Evolutionary conservation across 148 eudicot species (phyloP).

Genomic region (Camellia sinensis): DNA sequence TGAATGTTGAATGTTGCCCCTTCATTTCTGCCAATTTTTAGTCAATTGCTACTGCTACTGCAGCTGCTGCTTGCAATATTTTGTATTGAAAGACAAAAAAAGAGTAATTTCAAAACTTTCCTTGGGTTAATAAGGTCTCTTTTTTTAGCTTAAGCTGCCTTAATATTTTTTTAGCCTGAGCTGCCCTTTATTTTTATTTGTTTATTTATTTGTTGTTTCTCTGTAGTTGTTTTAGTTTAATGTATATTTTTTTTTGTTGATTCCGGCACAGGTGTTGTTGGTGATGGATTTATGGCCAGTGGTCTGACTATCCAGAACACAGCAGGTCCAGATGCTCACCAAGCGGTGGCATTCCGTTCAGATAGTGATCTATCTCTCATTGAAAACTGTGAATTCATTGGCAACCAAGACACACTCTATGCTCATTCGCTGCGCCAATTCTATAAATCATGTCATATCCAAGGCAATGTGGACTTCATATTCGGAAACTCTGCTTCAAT

Average conservation of each 20-base stretch:
- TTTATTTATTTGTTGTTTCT: neutral
- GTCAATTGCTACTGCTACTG: neutral
- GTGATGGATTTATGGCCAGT: constrained; percentile 88
- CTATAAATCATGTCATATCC: constrained; percentile 63
- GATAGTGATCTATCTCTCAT: constrained; percentile 74
- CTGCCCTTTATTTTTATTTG: neutral
- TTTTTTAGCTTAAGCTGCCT: neutral
- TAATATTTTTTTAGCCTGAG: neutral
- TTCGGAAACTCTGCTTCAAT: constrained; percentile 76
- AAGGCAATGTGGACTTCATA: constrained; percentile 89
- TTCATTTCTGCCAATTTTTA: neutral
- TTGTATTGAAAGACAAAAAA: neutral
- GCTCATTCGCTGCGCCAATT: constrained; percentile 79
- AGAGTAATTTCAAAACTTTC: neutral
- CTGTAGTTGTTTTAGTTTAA: neutral
- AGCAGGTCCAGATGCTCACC: constrained; percentile 77
- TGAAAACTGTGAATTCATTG: constrained; percentile 76
- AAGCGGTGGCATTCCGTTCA: constrained; percentile 85
- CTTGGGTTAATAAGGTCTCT: neutral
- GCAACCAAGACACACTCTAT: constrained; percentile 91
- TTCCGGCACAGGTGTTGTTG: constrained; percentile 47
- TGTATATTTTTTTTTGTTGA: neutral
- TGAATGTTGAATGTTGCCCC: neutral
- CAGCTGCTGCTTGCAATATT: no score
- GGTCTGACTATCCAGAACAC: constrained; percentile 77